Evolutionary conservation across 768 basidiomycete species (phyloP).

Genomic region (Amanita rimosa): DNA sequence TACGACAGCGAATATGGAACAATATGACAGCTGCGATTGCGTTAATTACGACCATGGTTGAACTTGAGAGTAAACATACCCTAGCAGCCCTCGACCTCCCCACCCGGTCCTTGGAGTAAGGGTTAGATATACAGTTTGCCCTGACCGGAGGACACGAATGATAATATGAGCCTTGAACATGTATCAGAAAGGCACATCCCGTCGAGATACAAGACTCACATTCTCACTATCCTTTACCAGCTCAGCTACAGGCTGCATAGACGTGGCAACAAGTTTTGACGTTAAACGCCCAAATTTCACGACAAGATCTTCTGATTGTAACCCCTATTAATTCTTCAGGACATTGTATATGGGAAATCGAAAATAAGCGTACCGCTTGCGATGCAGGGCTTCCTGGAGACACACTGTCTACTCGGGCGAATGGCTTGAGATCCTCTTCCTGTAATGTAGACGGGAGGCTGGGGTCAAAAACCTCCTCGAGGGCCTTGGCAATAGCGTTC

Average conservation of each 20-base stretch:
- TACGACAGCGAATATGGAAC: constrained; percentile 31
- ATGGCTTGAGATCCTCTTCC: constrained; percentile 28
- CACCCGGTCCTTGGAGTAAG: constrained; percentile 66
- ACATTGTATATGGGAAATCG: neutral
- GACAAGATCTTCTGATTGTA: constrained; percentile 59
- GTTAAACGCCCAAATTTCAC: constrained; percentile 63
- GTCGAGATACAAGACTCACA: constrained; percentile 32
- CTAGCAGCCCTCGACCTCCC: constrained; percentile 82
- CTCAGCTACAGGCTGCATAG: constrained; percentile 58
- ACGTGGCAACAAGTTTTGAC: constrained; percentile 34
- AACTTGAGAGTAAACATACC: constrained; percentile 35
- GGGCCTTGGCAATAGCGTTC: constrained; percentile 51
- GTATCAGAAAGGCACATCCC: neutral
- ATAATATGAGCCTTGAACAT: constrained; percentile 40
- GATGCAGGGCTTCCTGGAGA: constrained; percentile 76
- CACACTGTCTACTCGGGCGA: constrained; percentile 77
- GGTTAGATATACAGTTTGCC: constrained; percentile 32
- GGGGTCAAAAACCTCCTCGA: constrained; percentile 62
- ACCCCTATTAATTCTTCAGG: constrained; percentile 32
- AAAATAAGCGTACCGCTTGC: constrained; percentile 44
- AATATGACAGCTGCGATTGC: constrained; percentile 43
- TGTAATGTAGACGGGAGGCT: constrained; percentile 9
- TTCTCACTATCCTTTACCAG: constrained; percentile 74
- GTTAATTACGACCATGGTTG: neutral
- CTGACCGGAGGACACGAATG: constrained; percentile 46